Evolutionary conservation across 768 basidiomycete species (phyloP), one percentile per base, ranked within the genome.

Genomic region (Panus rudis): DNA sequence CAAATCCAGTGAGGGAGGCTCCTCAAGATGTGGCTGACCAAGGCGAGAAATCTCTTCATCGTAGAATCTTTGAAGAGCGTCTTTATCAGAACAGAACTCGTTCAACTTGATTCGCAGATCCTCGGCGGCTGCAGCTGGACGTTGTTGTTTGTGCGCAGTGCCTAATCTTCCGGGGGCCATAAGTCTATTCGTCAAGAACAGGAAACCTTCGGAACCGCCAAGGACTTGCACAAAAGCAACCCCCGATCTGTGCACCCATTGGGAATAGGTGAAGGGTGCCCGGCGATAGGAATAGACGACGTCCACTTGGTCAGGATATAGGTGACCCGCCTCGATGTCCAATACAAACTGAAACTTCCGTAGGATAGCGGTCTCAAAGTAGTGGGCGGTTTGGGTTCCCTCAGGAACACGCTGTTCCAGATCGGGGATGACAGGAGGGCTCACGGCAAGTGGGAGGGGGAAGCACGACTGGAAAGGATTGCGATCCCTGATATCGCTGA

Each of bases 401-500:
- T 86, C 79, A 2, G 83, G 76, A 4, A 89, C 68, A 22, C 81
- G 72, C 44, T 72, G 75, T 32, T 82, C 79, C 4, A 88, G 62
- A 49, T 87, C 79, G 11, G 75, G 71, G 6, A 87, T 68, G 16
- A 73, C 56, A 0, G 92, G 92, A 3, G 92, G 90, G 0, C 80
- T 71, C 3, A 90, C 58, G 0, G 75, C 79, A n/a, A 94, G 75
- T 1, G 75, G 76, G 38, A 97, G 75, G 2, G 90, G 86, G 60
- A 79, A 87, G 54, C 90, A 91, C 3, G 88, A 87, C 51, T 97
- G 91, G 65, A 94, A 97, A 1, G 92, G 83, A 52, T 90, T 94
- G 48, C 82, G 79, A 21, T 80, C 74, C 24, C 81, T 76, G 48
- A 96, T 83, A 55, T 92, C 90, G 61, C 80, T 76, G 59, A 98